Conservation (phyloP, 768 basidiomycete genomes). For the Tylopilus felleus region DNA sequence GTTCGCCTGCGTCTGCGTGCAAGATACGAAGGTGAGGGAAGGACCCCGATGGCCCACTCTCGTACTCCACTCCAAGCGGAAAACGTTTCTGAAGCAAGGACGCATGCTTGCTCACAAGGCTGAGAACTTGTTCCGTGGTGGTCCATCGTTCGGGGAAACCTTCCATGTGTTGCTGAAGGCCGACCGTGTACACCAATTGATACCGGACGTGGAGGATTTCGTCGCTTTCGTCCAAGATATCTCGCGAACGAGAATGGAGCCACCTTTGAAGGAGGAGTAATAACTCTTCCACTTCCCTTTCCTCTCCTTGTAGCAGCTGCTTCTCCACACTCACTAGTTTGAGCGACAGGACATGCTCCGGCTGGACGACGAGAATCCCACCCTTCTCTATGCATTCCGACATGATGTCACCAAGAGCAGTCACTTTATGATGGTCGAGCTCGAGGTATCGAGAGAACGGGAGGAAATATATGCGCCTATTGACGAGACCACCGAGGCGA, state of each 20-base stretch:
- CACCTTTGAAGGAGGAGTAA: constrained; percentile 29
- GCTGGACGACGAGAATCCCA: constrained; percentile 49
- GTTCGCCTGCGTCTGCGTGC: constrained; percentile 8
- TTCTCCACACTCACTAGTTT: constrained; percentile 44
- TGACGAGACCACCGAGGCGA: constrained; percentile 40
- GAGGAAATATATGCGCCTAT: constrained; percentile 45
- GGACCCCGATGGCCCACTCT: constrained; percentile 4
- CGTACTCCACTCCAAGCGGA: constrained; percentile 17
- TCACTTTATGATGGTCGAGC: constrained; percentile 16
- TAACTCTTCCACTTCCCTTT: neutral
- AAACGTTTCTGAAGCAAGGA: neutral
- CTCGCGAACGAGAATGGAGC: constrained; percentile 20
- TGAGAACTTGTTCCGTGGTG: neutral
- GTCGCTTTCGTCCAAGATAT: constrained; percentile 32
- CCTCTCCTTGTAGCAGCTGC: constrained; percentile 8
- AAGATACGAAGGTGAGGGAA: constrained; percentile 27
- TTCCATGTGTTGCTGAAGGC: constrained; percentile 22
- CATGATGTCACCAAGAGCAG: constrained; percentile 31
- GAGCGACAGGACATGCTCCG: constrained; percentile 52
- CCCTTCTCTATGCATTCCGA: constrained; percentile 35
- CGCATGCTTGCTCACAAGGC: constrained; percentile 15
- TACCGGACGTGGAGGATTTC: constrained; percentile 10
- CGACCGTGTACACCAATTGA: constrained; percentile 7
- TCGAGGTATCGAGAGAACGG: constrained; percentile 45
- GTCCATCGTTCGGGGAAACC: neutral